phyloP scores from a whole-genome alignment of 2,329 filamentous ascomycete species.

The Hymenoscyphus occultus region DNA sequence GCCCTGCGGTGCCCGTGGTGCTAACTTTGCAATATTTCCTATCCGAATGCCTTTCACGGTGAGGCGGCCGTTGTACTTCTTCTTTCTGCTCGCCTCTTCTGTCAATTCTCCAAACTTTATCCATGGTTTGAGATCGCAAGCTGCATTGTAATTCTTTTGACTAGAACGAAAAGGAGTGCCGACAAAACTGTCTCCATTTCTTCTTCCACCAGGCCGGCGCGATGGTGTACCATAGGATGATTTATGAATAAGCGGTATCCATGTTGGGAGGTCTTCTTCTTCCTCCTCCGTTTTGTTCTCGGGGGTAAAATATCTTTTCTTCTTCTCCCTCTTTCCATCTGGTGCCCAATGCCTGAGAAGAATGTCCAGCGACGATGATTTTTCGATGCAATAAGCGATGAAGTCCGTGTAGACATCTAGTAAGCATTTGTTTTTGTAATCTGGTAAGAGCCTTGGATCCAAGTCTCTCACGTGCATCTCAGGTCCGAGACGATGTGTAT shows the following conservation, averaged over 20 bases:
- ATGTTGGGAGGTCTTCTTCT: not conserved
- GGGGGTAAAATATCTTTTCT: not conserved
- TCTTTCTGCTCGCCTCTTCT: not conserved
- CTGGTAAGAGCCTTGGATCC: not conserved
- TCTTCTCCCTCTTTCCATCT: not conserved
- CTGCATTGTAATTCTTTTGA: not conserved
- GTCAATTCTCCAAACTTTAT: not conserved
- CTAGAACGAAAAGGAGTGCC: not conserved
- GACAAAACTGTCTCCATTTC: not conserved
- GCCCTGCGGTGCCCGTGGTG: not conserved
- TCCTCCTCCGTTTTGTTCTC: not conserved
- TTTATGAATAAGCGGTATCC: not conserved
- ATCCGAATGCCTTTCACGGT: not conserved
- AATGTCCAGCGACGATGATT: not conserved
- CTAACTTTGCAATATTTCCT: not conserved
- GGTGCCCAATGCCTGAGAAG: not conserved
- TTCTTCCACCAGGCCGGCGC: not conserved
- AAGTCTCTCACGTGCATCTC: not conserved
- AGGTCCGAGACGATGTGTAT: slow-evolving; percentile 7
- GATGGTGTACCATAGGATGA: slow-evolving; percentile 1
- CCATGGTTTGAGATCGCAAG: not conserved
- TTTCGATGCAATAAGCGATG: not conserved
- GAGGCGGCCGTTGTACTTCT: not conserved
- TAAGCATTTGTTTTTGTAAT: not conserved
- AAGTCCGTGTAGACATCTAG: slow-evolving; percentile 6